Evolutionary conservation across 2,329 filamentous ascomycete genomes (phyloP), one percentile per base, ranked within the genome.

Genomic region (Cadophora sp.): DNA sequence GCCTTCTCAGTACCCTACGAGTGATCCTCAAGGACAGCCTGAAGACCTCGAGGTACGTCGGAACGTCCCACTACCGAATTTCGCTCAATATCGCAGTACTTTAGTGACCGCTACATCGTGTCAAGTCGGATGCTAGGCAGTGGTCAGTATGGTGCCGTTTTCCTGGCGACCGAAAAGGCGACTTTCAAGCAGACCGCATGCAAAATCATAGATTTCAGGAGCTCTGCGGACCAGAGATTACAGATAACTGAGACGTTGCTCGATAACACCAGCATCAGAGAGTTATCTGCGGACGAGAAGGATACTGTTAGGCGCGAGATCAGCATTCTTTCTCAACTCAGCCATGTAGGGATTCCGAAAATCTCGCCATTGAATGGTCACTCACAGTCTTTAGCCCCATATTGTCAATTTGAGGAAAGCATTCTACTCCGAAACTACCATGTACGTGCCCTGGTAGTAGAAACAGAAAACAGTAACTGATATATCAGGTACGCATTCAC

Each of bases 151-250:
- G 86, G 85, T 9, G 79, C 79, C 51, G 85, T 91, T 3, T 83
- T 85, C 65, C 79, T 89, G 11, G 87, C 85, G 5, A 76, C 84
- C 2, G 83, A 91, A 19, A 76, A 80, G 27, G 77, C 77, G 7
- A 86, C 84, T 0, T 81, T 83, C 46, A 83, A 82, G 65, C 91
- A 93, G 73, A 71, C 92, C 24, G 90, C 89, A 12, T 93, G 91
- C 80, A 93, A 93, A 73, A 78, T 92, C 9, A 80, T 92, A 62
- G 81, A 86, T 64, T 74, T 91, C 1, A 79, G 81, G 4, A 22
- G 61, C 19, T 61, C 65, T 22, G 65, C 56, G 22, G 14, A 64
- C 40, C 51, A 43, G 11, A 34, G 37, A 53, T 34, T 22, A 48
- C 43, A 48, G 4, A 48, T 48, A n/a, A 11, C 43, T 6, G n/a